Evolutionary conservation across 2,329 filamentous ascomycete species (phyloP), one percentile per base, ranked within the genome.

Genomic region (Colletotrichum camelliae): DNA sequence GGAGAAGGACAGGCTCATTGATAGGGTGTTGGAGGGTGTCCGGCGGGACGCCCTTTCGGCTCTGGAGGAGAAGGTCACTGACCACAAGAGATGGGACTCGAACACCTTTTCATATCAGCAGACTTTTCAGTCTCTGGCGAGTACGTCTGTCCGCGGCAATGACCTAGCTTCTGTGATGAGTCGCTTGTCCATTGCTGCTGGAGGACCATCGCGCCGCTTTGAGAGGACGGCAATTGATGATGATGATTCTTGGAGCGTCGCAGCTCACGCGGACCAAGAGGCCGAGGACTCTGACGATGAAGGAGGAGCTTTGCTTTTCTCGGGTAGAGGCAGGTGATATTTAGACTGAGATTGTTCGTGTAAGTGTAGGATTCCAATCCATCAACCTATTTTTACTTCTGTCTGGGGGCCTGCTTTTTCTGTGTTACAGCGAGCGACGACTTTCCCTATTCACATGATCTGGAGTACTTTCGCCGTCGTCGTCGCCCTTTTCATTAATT

Each of bases 41-140:
- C 73, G 73, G 18, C 52, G 67, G 24, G 69, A 62, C 6, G 64
- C 57, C 6, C 65, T 72, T n/a, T 37, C n/a, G 24, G 64, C 64
- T 8, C 55, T 75, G 12, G 37, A 58, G 8, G 69, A 75, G n/a
- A 75, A 75, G 37, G 69, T 73, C 0, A 67, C 69, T 9, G 73
- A 43, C 18, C 55, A 62, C 12, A 75, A 68, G 33, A 66, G 64
- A 18, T 72, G 61, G 43, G 73, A 75, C 33, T 73, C 73, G 12
- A 15, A 67, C 1, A 75, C 73, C 10, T 57, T 21, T 9, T 67
- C 69, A 2, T 71, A 35, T 5, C 37, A 37, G 48, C 67, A 67
- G 8, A 71, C 67, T 2, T 60, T 33, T 7, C 67, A 29, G 10
- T 71, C 67, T 8, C 27, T 52, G 12, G 29, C 64, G 7, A 29